These are phyloP conservation scores for sorghum (Sorghum bicolor) DNA, from an alignment of 176 grass and related monocot genomes.

Conservation along the genomic window DNA sequence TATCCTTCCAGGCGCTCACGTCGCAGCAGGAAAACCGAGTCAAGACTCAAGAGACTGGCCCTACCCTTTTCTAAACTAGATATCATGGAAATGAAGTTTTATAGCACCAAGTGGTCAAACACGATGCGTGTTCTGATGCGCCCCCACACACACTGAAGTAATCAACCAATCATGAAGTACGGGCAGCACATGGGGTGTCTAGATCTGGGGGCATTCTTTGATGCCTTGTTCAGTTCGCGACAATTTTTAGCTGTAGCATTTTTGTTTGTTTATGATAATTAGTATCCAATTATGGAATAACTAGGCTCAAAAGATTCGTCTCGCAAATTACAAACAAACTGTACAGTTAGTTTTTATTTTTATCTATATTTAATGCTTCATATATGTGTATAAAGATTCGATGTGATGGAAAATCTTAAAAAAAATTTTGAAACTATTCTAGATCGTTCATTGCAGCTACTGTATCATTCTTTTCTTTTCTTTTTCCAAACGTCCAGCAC, in stretches of 20 bases:
- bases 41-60: neutral
- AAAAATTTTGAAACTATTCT: too few relatives aligned
- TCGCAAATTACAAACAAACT: too few relatives aligned
- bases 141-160: neutral
- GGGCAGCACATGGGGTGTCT: neutral
- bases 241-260: too few relatives aligned
- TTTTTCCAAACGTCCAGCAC: neutral
- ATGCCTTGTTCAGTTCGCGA: too few relatives aligned
- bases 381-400: too few relatives aligned
- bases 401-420: too few relatives aligned
- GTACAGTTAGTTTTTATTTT: too few relatives aligned
- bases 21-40: neutral
- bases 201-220: neutral
- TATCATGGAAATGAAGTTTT: neutral
- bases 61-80: neutral
- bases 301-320: too few relatives aligned
- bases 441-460: conserved; percentile 1
- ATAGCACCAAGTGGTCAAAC: neutral
- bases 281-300: too few relatives aligned
- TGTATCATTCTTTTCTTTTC: neutral
- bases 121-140: neutral
- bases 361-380: too few relatives aligned
- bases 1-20: neutral
- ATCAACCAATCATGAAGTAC: neutral
- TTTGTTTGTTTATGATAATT: too few relatives aligned